Evolutionary conservation across 169 alveolate genomes (phyloP).

Genomic region (Theileria equi): DNA sequence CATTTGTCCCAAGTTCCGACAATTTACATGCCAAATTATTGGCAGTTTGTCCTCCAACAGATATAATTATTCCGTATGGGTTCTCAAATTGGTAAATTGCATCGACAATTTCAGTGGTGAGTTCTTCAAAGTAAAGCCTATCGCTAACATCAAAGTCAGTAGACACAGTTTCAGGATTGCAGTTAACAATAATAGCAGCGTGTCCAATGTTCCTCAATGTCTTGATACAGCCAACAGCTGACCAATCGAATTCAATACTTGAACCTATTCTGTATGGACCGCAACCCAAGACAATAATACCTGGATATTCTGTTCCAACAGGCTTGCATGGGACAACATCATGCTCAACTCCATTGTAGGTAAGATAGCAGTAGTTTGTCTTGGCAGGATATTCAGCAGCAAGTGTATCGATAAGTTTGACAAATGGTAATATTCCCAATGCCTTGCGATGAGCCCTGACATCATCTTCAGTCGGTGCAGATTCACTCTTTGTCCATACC

Average conservation of each 20-base stretch:
- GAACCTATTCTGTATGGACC: constrained; percentile 85
- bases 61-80: constrained; percentile 76
- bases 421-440: constrained; percentile 69
- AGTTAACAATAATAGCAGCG: constrained; percentile 75
- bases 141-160: constrained; percentile 87
- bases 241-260: constrained; percentile 88
- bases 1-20: constrained; percentile 63
- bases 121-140: constrained; percentile 81
- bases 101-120: constrained; percentile 72
- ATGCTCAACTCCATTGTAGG: constrained; percentile 80
- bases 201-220: constrained; percentile 72
- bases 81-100: constrained; percentile 72
- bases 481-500: constrained; percentile 1
- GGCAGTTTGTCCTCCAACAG: constrained; percentile 89
- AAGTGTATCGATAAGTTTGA: constrained; percentile 83
- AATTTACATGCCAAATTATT: constrained; percentile 77
- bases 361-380: constrained; percentile 82
- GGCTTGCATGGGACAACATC: constrained; percentile 66
- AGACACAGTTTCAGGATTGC: constrained; percentile 89
- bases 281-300: constrained; percentile 80
- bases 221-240: constrained; percentile 80
- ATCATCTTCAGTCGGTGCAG: constrained; percentile 62
- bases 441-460: constrained; percentile 68
- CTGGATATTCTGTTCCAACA: constrained; percentile 11
- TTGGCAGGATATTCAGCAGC: constrained; percentile 88